phyloP scores from a whole-genome alignment of 1,284 basidiomycete species.

The Phellinidium pouzarii region DNA sequence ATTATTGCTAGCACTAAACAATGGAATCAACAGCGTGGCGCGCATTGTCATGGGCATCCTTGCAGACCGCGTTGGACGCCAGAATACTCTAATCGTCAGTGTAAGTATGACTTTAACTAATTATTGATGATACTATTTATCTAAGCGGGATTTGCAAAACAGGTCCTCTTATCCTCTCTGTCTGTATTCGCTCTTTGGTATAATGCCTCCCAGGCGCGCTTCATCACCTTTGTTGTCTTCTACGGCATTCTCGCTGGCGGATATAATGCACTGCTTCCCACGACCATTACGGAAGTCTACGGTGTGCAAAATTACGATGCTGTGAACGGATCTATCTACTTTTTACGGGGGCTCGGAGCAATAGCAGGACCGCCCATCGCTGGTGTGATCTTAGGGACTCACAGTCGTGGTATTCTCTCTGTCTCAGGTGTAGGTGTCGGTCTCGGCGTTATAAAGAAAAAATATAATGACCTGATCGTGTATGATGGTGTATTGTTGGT shows the following conservation, averaged over 20 bases:
- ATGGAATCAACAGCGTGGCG: conserved; percentile 38
- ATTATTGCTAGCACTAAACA: conserved; percentile 36
- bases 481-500: conserved; percentile 35
- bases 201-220: conserved; percentile 31
- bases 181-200: conserved; percentile 40
- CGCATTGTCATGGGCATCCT: conserved; percentile 37
- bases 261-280: conserved; percentile 38
- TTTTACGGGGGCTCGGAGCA: conserved; percentile 35
- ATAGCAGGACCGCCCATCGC: conserved; percentile 37
- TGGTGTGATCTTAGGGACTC: conserved; percentile 36
- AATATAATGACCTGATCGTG: conserved; percentile 34
- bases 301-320: conserved; percentile 36
- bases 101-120: conserved; percentile 24
- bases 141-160: background rate
- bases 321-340: conserved; percentile 37
- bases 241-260: conserved; percentile 38
- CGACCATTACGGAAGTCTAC: conserved; percentile 38
- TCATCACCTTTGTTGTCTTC: conserved; percentile 33
- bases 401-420: conserved; percentile 22
- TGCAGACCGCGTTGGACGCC: conserved; percentile 37
- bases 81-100: conserved; percentile 39
- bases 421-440: conserved; percentile 12
- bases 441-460: conserved; percentile 24
- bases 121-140: background rate
- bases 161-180: conserved; percentile 36